Evolutionary conservation across 2,329 filamentous ascomycete genomes (phyloP).

Genomic region (Fusarium nematophilum): DNA sequence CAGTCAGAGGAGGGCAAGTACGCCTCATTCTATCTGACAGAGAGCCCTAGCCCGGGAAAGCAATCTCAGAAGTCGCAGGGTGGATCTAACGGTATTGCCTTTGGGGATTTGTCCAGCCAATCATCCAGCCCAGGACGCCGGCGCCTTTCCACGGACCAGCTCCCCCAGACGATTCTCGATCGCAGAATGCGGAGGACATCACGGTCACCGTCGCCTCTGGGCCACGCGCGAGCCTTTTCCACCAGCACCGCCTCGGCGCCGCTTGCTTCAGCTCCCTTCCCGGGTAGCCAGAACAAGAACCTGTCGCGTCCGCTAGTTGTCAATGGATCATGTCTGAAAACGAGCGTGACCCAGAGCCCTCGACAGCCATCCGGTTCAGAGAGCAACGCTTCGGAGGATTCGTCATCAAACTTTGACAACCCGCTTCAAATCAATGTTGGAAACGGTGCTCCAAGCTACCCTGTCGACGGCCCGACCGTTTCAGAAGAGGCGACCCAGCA

Average conservation of each 20-base stretch:
- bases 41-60: conserved; percentile 44
- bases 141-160: conserved; percentile 64
- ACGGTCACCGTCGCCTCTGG: conserved; percentile 67
- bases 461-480: conserved; percentile 24
- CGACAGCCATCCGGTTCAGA: conserved; percentile 32
- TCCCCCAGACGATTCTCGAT: conserved; percentile 65
- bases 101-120: conserved; percentile 59
- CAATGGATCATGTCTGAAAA: conserved; percentile 58
- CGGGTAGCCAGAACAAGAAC: conserved; percentile 49
- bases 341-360: conserved; percentile 45
- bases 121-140: conserved; percentile 53
- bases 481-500: conserved; percentile 32
- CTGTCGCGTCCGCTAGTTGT: conserved; percentile 63
- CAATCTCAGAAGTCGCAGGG: conserved; percentile 41
- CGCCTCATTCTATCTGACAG: conserved; percentile 40
- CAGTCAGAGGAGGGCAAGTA: conserved; percentile 59
- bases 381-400: conserved; percentile 38
- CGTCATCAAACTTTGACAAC: conserved; percentile 39
- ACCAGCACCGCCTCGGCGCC: conserved; percentile 54
- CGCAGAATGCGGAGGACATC: conserved; percentile 64
- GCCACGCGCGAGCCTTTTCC: conserved; percentile 60
- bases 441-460: conserved; percentile 21
- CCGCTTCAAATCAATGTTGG: conserved; percentile 43
- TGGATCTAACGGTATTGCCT: conserved; percentile 55
- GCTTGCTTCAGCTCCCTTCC: conserved; percentile 52